Percentiles rank a stretch among this genome's conserved stretches.
phyloP scores from a whole-genome alignment of 2,329 filamentous ascomycete species.

The Fusarium dimerum region DNA sequence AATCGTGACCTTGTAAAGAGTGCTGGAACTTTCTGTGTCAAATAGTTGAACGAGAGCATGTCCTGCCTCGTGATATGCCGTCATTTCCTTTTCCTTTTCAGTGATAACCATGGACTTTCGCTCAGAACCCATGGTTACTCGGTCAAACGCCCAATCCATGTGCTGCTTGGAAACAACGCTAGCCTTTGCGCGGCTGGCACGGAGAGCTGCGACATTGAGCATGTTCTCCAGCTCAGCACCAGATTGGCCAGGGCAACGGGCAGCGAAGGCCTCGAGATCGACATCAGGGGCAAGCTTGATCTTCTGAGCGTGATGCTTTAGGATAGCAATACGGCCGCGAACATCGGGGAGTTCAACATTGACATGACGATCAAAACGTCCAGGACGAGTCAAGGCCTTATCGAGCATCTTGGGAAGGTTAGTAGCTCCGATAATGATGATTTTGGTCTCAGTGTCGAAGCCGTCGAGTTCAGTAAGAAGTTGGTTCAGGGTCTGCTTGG shows the following conservation, averaged over 20 bases:
- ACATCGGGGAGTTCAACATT: constrained; percentile 89
- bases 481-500: constrained; percentile 97
- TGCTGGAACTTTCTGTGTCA: constrained; percentile 67
- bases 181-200: constrained; percentile 85
- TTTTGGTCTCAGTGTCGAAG: constrained; percentile 90
- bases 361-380: constrained; percentile 93
- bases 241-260: constrained; percentile 87
- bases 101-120: constrained; percentile 86
- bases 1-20: constrained; percentile 96
- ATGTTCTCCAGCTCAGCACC: constrained; percentile 96
- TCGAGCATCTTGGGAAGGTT: constrained; percentile 95
- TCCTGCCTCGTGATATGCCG: constrained; percentile 95
- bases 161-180: constrained; percentile 74
- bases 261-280: constrained; percentile 80
- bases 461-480: constrained; percentile 95
- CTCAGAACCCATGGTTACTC: constrained; percentile 96
- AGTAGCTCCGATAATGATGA: constrained; percentile 94
- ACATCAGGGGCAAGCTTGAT: constrained; percentile 80
- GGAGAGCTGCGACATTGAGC: constrained; percentile 92
- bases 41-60: constrained; percentile 90
- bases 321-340: constrained; percentile 85
- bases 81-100: constrained; percentile 91
- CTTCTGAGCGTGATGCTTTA: constrained; percentile 92
- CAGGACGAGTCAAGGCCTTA: constrained; percentile 90
- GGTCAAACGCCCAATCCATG: constrained; percentile 97